phyloP scores from a whole-genome alignment of 2,329 filamentous ascomycete species.

The Aspergillus piperis region DNA sequence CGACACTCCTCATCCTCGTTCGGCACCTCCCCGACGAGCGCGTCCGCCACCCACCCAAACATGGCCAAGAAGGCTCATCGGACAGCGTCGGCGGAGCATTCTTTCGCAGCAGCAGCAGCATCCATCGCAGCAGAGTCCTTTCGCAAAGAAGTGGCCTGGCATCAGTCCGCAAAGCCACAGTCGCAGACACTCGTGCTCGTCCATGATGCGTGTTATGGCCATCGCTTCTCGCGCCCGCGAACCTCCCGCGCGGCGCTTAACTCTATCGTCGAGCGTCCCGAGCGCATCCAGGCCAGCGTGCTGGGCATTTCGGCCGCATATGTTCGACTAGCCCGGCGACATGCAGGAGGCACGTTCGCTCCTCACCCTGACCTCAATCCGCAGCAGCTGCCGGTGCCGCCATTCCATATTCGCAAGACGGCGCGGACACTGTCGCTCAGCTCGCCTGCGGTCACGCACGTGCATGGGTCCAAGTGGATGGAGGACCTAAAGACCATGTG shows the following conservation, averaged over 20 bases:
- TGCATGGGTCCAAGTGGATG: constrained; percentile 94
- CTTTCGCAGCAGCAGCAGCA: constrained; percentile 51
- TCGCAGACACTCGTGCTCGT: constrained; percentile 77
- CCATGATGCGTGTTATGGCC: constrained; percentile 92
- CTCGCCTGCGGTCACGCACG: constrained; percentile 79
- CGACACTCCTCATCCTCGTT: constrained; percentile 37
- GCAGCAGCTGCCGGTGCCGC: constrained; percentile 59
- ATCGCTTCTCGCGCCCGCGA: constrained; percentile 82
- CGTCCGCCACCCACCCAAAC: constrained; percentile 15
- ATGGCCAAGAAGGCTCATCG: constrained; percentile 33
- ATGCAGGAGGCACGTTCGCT: constrained; percentile 69
- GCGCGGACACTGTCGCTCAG: constrained; percentile 68
- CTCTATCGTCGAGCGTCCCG: constrained; percentile 89
- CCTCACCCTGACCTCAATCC: constrained; percentile 65
- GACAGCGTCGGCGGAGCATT: constrained; percentile 24
- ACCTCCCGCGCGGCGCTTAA: constrained; percentile 70
- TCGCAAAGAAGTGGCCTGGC: constrained; percentile 65
- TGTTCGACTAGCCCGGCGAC: constrained; percentile 80
- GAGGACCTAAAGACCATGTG: constrained; percentile 85
- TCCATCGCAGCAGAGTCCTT: constrained; percentile 70
- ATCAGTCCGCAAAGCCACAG: constrained; percentile 50
- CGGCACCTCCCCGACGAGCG: constrained; percentile 27
- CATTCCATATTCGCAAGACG: constrained; percentile 85
- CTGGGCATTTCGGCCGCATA: constrained; percentile 85
- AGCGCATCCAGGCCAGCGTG: constrained; percentile 81